A percentile compares a stretch with the other conserved stretches of the same genome.
phyloP scores from a whole-genome alignment of 371 early-diverging fungal genomes.

The Mortierella sp. region DNA sequence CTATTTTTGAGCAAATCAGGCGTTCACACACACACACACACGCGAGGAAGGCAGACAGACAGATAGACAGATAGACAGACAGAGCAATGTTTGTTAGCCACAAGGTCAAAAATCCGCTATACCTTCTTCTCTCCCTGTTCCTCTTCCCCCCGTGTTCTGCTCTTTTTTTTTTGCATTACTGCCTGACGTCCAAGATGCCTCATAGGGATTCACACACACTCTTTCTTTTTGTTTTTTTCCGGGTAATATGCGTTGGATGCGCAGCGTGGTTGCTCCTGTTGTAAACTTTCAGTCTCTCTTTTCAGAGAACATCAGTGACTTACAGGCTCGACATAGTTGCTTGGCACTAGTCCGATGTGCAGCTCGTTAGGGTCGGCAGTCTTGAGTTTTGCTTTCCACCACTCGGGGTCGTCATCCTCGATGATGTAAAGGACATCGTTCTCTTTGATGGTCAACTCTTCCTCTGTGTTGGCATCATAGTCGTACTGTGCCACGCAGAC shows the following conservation, averaged over 20 bases:
- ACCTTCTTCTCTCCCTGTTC: too few species aligned
- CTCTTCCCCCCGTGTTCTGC: background rate
- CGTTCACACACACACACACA: background rate
- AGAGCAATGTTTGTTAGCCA: background rate
- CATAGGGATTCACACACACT: background rate
- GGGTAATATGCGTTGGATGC: background rate
- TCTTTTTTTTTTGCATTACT: background rate
- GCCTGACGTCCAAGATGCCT: background rate
- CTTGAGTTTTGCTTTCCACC: slow-evolving; percentile 83
- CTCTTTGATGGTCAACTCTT: slow-evolving; percentile 88
- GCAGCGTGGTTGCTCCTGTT: too few species aligned
- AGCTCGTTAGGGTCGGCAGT: slow-evolving; percentile 57
- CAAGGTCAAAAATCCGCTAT: background rate
- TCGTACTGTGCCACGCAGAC: slow-evolving; percentile 80
- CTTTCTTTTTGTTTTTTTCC: background rate
- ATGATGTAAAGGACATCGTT: slow-evolving; percentile 81
- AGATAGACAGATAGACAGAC: background rate
- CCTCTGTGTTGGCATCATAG: slow-evolving; percentile 88
- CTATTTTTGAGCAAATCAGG: slow-evolving; percentile 33
- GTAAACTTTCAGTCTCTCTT: too few species aligned
- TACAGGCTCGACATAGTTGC: slow-evolving; percentile 81
- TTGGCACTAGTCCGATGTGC: slow-evolving; percentile 81
- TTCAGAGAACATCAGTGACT: slow-evolving; percentile 2
- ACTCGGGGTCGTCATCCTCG: slow-evolving; percentile 82
- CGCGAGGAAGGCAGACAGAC: background rate